These are phyloP conservation scores for Solanum rostratum DNA, from an alignment of 257 asterid species.

Conservation along the genomic window DNA sequence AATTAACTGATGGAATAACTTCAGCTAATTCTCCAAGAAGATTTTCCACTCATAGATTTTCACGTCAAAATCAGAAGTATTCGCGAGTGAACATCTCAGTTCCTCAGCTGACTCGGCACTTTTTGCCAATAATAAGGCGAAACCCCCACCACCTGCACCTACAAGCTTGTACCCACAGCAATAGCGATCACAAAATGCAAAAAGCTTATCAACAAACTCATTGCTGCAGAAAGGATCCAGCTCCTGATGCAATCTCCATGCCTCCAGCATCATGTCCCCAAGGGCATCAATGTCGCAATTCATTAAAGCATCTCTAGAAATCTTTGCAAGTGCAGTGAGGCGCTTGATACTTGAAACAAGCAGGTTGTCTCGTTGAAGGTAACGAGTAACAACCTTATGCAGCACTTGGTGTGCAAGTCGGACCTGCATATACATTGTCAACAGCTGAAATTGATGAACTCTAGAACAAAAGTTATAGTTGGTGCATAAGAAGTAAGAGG, in stretches of 20 bases:
- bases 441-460: background rate
- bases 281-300: slow-evolving; percentile 62
- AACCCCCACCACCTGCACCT: slow-evolving; percentile 99
- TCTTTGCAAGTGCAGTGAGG: slow-evolving; percentile 76
- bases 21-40: slow-evolving; percentile 24
- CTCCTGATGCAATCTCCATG: slow-evolving; percentile 97
- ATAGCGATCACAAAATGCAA: slow-evolving; percentile 45
- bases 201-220: slow-evolving; percentile 67
- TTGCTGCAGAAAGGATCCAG: slow-evolving; percentile 96
- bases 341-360: slow-evolving; percentile 88
- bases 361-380: slow-evolving; percentile 78
- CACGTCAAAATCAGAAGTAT: slow-evolving; percentile 42
- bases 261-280: slow-evolving; percentile 70
- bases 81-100: slow-evolving; percentile 30
- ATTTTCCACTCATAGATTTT: slow-evolving; percentile 67
- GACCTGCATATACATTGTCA: slow-evolving; percentile 41
- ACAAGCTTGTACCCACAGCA: slow-evolving; percentile 89
- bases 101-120: slow-evolving; percentile 49
- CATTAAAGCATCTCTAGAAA: slow-evolving; percentile 89
- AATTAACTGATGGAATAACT: background rate
- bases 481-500: background rate
- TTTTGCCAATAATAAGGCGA: slow-evolving; percentile 73
- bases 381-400: slow-evolving; percentile 88
- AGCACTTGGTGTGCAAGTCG: slow-evolving; percentile 91
- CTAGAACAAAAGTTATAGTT: background rate